Evolutionary conservation across 306 rosid species (phyloP).

Genomic region (Rosa lucieae): DNA sequence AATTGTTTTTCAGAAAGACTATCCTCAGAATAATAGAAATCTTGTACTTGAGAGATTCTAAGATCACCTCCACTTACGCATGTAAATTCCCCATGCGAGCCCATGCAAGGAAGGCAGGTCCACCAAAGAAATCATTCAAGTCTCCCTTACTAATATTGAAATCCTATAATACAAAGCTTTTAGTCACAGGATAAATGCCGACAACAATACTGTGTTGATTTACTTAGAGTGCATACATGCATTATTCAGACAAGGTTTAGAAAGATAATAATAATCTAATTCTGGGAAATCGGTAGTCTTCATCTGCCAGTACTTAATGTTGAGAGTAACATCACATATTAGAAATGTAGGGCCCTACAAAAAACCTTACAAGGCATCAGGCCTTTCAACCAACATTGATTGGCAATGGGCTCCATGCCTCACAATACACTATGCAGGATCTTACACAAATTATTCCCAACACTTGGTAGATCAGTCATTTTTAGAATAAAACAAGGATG

Average conservation of each 20-base stretch:
- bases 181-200: conserved; percentile 32
- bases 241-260: not conserved
- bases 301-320: not conserved
- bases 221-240: not conserved
- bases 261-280: not conserved
- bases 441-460: not conserved
- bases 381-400: not conserved
- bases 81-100: conserved; percentile 99
- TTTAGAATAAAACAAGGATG: not conserved
- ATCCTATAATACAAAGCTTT: conserved; percentile 53
- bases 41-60: not conserved
- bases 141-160: conserved; percentile 66
- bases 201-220: not conserved
- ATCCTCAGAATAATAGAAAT: not conserved
- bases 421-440: not conserved
- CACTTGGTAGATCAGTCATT: not conserved
- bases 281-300: not conserved
- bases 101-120: conserved; percentile 99
- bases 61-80: conserved; percentile 62
- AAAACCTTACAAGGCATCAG: not conserved
- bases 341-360: not conserved
- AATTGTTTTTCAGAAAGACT: not conserved
- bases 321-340: not conserved
- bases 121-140: conserved; percentile 82
- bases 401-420: not conserved